phyloP scores from a whole-genome alignment of 306 rosid genomes.

The Vicia sativa region DNA sequence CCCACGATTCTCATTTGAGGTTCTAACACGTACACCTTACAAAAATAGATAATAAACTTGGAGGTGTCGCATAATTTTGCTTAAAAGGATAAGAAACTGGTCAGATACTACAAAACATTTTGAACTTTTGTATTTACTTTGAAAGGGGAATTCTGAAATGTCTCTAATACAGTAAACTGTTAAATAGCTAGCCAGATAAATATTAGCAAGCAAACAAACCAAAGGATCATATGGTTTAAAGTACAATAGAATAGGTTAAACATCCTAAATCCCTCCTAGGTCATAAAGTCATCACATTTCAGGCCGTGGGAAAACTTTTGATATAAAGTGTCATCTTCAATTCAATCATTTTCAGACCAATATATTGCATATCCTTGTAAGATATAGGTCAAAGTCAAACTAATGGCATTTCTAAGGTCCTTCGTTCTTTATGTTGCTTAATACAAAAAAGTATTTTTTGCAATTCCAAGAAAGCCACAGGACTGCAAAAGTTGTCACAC shows the following conservation, averaged over 20 bases:
- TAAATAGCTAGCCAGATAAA: not conserved
- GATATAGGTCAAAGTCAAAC: slow-evolving; percentile 1
- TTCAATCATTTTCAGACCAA: slow-evolving; percentile 19
- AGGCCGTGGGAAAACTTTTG: not conserved
- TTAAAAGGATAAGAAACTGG: slow-evolving; percentile 4
- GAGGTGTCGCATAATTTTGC: slow-evolving; percentile 10
- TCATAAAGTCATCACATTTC: not conserved
- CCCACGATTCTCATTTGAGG: too few species aligned
- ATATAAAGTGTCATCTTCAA: slow-evolving; percentile 10
- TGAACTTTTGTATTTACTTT: not conserved
- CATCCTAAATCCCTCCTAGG: slow-evolving; percentile 22
- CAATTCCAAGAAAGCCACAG: slow-evolving; percentile 2
- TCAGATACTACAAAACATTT: slow-evolving; percentile 3
- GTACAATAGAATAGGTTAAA: not conserved
- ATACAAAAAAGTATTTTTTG: slow-evolving; percentile 1
- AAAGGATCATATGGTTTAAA: not conserved
- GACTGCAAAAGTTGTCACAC: not conserved
- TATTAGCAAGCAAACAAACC: not conserved
- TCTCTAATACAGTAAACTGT: slow-evolving; percentile 8
- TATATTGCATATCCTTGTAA: not conserved
- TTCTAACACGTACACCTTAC: not conserved
- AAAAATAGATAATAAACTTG: slow-evolving; percentile 29
- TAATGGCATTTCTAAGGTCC: slow-evolving; percentile 15
- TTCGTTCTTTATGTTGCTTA: not conserved
- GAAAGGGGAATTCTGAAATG: slow-evolving; percentile 1